Evolutionary conservation across 306 rosid genomes (phyloP), one percentile per base, ranked within the genome.

Genomic region (Amphicarpaea edgeworthii): DNA sequence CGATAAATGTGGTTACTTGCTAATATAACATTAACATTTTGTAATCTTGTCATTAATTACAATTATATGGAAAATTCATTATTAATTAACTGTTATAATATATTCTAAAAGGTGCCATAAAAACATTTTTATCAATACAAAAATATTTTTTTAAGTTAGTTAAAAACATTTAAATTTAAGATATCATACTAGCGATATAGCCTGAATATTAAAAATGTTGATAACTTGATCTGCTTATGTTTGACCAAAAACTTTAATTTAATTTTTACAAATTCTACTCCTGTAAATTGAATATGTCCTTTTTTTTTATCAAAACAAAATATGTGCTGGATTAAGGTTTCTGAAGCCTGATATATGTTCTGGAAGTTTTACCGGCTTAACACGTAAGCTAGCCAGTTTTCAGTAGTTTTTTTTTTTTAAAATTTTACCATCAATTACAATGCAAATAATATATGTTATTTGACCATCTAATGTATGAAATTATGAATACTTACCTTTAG

Each of bases 1-100:
- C 62, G 73, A 71, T 50, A 71, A 71, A 71, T 73, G 65, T 10
- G 65, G 5, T 24, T 34, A 46, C 42, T 21, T 16, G n/a, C 46
- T 32, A 8, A 57, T n/a, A 37, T 24, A 24, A n/a, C 3, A 1
- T 2, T 28, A 28, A 15, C 60, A 50, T 26, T 24, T 4, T 20
- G 10, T 42, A 63, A 23, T 54, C 1, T 70, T 11, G 1, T 51
- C 37, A 12, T 16, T 2, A 9, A 30, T n/a, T n/a, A n/a, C 8
- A 50, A 23, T 55, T 20, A 55, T 23, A 51, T 51, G 41, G 24
- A 72, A 55, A 72, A 24, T 23, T 26, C 41, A 38, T 0, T 53
- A 71, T 4, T 37, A 51, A 20, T 5, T 37, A 26, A 4, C 57
- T 16, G 34, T 47, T 28, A 9, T 47, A 26, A 15, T 30, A 53